Conservation (phyloP, 1,284 basidiomycete species). For the Ceratobasidium sp. region DNA sequence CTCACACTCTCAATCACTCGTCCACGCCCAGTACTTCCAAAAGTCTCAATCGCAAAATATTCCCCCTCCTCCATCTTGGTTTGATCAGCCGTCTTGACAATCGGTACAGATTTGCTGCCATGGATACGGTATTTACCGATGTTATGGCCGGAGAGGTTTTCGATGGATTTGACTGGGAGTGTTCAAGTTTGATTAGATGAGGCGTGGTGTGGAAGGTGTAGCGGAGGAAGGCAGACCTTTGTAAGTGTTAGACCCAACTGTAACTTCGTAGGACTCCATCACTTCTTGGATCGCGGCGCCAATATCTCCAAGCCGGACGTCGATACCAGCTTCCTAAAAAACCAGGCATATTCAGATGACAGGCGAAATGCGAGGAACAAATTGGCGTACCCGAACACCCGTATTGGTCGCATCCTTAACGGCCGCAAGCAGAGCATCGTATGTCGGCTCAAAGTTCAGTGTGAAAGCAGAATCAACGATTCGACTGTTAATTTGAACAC, state of each 20-base stretch:
- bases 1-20: constrained; percentile 88
- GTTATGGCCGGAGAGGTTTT: constrained; percentile 92
- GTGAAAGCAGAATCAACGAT: constrained; percentile 98
- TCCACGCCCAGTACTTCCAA: constrained; percentile 96
- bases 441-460: constrained; percentile 89
- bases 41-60: constrained; percentile 99
- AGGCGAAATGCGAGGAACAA: constrained; percentile 43
- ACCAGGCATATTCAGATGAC: constrained; percentile 44
- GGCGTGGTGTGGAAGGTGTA: background rate
- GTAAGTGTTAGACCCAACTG: constrained; percentile 83
- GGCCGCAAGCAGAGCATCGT: constrained; percentile 90
- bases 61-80: constrained; percentile 99
- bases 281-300: constrained; percentile 96
- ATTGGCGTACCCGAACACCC: constrained; percentile 76
- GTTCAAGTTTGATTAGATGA: constrained; percentile 10
- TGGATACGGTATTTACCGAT: constrained; percentile 94
- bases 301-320: constrained; percentile 93
- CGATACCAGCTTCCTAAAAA: constrained; percentile 93
- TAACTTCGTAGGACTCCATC: constrained; percentile 99
- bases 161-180: constrained; percentile 87
- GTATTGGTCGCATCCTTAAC: constrained; percentile 96
- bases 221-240: constrained; percentile 72
- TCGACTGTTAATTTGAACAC: constrained; percentile 95
- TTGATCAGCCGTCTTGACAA: constrained; percentile 90
- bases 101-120: constrained; percentile 88